Conservation (phyloP, 257 asterid genomes). For the Salvia splendens region DNA sequence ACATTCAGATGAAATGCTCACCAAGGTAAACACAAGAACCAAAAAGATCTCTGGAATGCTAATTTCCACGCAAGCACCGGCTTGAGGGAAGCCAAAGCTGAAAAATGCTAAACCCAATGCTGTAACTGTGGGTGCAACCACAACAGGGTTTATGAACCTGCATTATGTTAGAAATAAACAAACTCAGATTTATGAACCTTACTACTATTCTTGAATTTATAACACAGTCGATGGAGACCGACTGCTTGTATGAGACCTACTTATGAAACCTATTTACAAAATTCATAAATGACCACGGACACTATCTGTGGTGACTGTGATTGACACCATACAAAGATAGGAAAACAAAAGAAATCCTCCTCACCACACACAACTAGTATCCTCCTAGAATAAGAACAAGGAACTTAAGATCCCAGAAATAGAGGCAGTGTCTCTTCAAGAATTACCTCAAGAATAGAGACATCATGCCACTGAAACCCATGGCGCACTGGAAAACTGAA, state of each 20-base stretch:
- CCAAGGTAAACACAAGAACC: slow-evolving; percentile 90
- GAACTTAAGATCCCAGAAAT: slow-evolving; percentile 3
- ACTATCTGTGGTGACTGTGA: not conserved
- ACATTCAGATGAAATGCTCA: slow-evolving; percentile 44
- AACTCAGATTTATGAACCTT: slow-evolving; percentile 17
- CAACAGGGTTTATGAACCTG: slow-evolving; percentile 95
- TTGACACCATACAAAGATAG: not conserved
- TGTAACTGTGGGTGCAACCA: slow-evolving; percentile 92
- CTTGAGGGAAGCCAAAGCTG: slow-evolving; percentile 97
- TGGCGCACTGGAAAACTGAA: slow-evolving; percentile 74
- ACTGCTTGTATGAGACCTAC: not conserved
- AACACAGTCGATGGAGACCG: not conserved
- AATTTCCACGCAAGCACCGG: slow-evolving; percentile 92
- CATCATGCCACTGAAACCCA: slow-evolving; percentile 96
- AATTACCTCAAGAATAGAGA: slow-evolving; percentile 75
- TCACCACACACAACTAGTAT: slow-evolving; percentile 2
- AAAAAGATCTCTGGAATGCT: slow-evolving; percentile 84
- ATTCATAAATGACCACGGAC: not conserved
- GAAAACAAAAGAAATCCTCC: not conserved
- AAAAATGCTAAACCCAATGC: slow-evolving; percentile 92
- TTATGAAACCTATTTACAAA: not conserved
- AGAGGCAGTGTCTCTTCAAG: slow-evolving; percentile 23
- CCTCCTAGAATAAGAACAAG: slow-evolving; percentile 24
- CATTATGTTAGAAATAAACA: slow-evolving; percentile 21
- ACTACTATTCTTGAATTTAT: not conserved